phyloP scores from a whole-genome alignment of 2,329 filamentous ascomycete species.

The Chlorencoelia australis region DNA sequence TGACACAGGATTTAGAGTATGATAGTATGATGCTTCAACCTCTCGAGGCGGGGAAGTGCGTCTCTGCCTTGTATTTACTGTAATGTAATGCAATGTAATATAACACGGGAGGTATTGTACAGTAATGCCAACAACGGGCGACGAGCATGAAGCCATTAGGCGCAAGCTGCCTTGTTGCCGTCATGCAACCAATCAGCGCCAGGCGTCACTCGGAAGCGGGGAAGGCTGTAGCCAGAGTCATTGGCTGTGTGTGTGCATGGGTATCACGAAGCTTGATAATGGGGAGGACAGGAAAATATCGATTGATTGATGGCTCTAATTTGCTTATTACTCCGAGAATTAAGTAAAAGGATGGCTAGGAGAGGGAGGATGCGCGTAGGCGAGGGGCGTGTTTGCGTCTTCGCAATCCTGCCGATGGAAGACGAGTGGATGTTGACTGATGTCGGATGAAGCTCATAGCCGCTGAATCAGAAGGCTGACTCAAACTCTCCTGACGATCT shows the following conservation, averaged over 20 bases:
- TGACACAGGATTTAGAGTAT: background rate
- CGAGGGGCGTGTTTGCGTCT: too few species aligned
- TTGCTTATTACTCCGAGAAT: background rate
- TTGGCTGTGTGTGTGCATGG: conserved; percentile 18
- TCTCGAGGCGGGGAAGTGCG: conserved; percentile 1
- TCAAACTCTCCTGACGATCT: too few species aligned
- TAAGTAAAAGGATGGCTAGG: background rate
- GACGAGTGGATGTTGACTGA: too few species aligned
- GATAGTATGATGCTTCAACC: background rate
- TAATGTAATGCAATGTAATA: background rate
- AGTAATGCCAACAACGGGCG: conserved; percentile 2
- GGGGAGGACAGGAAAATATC: too few species aligned
- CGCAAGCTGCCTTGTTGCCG: conserved; percentile 14
- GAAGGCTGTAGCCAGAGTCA: conserved; percentile 9
- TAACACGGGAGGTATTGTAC: background rate
- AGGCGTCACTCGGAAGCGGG: conserved; percentile 14
- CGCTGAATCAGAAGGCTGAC: too few species aligned
- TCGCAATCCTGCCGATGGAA: too few species aligned
- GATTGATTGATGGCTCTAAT: background rate
- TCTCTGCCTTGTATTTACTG: background rate
- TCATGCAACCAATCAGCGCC: conserved; percentile 17
- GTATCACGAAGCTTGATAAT: conserved; percentile 2
- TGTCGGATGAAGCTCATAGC: too few species aligned
- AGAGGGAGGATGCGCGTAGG: too few species aligned
- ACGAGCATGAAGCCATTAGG: conserved; percentile 5